Conservation (phyloP, 2,329 filamentous ascomycete species). For the Akanthomyces dipterigenus region DNA sequence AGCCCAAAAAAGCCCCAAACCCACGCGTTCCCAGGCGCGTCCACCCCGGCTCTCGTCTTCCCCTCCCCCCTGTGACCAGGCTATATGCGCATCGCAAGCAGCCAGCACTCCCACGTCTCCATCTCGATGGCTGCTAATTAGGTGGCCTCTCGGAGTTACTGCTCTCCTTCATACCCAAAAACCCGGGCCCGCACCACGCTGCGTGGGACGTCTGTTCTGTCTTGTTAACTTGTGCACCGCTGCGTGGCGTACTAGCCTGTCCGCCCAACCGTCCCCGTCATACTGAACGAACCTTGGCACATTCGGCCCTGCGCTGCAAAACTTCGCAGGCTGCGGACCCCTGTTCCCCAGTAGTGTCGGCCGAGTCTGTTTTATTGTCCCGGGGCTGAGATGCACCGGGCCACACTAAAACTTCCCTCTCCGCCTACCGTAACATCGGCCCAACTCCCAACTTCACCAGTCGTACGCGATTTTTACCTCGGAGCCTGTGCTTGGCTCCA, state of each 20-base stretch:
- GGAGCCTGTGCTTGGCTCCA: background rate
- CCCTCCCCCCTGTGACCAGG: no score
- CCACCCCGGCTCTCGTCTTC: background rate
- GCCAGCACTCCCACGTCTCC: background rate
- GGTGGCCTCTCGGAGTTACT: background rate
- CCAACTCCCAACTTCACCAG: background rate
- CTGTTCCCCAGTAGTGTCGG: conserved; percentile 3
- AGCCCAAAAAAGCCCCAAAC: background rate
- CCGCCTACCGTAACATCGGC: conserved; percentile 1
- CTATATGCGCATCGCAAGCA: background rate
- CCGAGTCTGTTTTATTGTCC: background rate
- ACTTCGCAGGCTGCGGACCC: background rate
- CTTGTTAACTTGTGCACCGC: background rate
- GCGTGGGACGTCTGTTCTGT: background rate
- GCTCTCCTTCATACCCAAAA: background rate
- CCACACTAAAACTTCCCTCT: background rate
- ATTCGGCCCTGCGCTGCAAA: background rate
- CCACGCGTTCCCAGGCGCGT: background rate
- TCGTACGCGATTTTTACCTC: background rate
- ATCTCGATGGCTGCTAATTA: background rate
- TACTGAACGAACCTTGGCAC: conserved; percentile 5
- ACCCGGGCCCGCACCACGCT: background rate
- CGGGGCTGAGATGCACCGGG: background rate
- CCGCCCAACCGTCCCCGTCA: background rate
- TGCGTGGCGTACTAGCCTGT: background rate